Conservation (phyloP, 1,139 yeast species). For the Groenewaldozyma auringiensis region DNA sequence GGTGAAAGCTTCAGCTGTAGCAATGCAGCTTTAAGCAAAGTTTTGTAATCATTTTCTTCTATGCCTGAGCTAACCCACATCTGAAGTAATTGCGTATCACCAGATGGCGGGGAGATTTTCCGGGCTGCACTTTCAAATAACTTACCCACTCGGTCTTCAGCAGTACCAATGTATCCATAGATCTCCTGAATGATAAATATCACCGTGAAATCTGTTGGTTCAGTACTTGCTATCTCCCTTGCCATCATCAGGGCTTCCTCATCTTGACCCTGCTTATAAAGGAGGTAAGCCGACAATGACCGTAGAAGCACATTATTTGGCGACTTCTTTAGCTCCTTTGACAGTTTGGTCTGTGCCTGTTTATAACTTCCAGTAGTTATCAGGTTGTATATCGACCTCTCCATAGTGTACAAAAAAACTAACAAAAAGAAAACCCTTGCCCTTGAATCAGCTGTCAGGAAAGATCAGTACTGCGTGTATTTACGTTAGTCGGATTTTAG, state of each 20-base stretch:
- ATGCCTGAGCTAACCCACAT: constrained; percentile 29
- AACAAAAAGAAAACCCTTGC: background rate
- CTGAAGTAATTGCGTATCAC: constrained; percentile 25
- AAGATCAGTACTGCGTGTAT: too few species aligned
- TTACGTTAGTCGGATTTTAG: too few species aligned
- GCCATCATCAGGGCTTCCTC: constrained; percentile 41
- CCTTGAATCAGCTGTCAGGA: too few species aligned
- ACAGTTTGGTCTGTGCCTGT: constrained; percentile 45
- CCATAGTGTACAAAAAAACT: background rate
- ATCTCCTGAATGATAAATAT: constrained; percentile 12
- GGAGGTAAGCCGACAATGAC: constrained; percentile 43
- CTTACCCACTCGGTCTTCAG: constrained; percentile 9
- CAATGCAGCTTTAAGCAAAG: constrained; percentile 32
- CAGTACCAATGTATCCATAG: constrained; percentile 27
- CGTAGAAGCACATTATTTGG: constrained; percentile 50
- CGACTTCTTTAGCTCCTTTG: constrained; percentile 43
- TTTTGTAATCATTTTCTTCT: constrained; percentile 25
- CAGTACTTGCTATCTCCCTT: constrained; percentile 36
- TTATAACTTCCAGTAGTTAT: constrained; percentile 49
- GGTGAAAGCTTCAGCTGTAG: constrained; percentile 25
- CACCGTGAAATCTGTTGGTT: constrained; percentile 44
- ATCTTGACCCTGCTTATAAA: constrained; percentile 38
- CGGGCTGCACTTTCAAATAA: constrained; percentile 52
- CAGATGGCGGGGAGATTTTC: constrained; percentile 23
- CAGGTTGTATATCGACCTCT: constrained; percentile 32